Evolutionary conservation across 352 stramenopile species (phyloP), one percentile per base, ranked within the genome.

Genomic region (Phytopythium boreale): DNA sequence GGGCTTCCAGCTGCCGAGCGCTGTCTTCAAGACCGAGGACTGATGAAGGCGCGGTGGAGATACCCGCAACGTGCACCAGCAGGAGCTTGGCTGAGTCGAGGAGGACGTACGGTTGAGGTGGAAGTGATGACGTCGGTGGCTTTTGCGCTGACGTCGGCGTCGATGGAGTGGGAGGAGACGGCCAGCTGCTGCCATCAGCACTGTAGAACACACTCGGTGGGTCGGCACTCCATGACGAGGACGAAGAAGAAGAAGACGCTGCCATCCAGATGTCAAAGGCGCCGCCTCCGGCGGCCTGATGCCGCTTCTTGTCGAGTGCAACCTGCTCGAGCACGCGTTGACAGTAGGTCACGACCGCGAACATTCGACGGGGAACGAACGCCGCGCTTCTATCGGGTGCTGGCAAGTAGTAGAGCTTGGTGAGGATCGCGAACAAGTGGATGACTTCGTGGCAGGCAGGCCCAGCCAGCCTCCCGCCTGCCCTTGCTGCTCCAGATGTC

Each of bases 311-410:
- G 3, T 58, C 44, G 27, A 82, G 20, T 0, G 64, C 41, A 5
- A 82, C 71, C 15, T 76, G 71, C n/a, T 74, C 53, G n/a, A 84
- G 63, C n/a, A 82, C 61, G 19, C 71, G 69, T 26, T 74, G 61
- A 29, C 72, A 76, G 49, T 74, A 73, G 39, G 75, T 79, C 52
- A 80, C 69, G 4, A 79, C 60, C 3, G 62, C 36, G 44, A 82
- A 78, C 15, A 72, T 39, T 19, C 68, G 66, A 1, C 63, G 52
- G 0, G 70, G 1, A 77, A 50, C 34, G 51, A 37, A 9, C 59
- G 52, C 14, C 68, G 60, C 5, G 47, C 31, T 39, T 56, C 62
- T 0, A 66, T 50, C 52, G 29, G 17, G 44, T 10, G 15, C 49
- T 17, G 61, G 61, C 10, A 67, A 17, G 6, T 69, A 51, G 34